Evolutionary conservation across 75 land plant genomes (phyloP).

Genomic region (Pinus taeda): DNA sequence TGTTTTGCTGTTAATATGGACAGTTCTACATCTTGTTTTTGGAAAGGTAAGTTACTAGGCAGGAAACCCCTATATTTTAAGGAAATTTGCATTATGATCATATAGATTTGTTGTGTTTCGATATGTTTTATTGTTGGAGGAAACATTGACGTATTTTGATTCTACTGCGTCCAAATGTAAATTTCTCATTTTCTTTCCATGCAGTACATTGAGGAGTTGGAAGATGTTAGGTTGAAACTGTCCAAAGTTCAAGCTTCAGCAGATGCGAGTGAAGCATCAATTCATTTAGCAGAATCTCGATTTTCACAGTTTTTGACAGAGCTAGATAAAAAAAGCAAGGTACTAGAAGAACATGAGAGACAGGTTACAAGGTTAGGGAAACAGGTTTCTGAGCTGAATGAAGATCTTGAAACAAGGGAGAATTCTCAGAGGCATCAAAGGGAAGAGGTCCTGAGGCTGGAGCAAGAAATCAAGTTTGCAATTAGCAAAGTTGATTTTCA

Average conservation of each 20-base stretch:
- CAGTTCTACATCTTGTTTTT: no score
- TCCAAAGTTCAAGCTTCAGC: conserved; percentile 48
- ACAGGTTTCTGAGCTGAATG: conserved; percentile 48
- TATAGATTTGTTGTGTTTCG: no score
- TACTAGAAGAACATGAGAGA: conserved; percentile 49
- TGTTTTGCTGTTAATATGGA: no score
- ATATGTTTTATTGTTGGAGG: no score
- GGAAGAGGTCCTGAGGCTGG: conserved; percentile 61
- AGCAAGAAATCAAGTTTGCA: conserved; percentile 55
- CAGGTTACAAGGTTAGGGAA: conserved; percentile 44
- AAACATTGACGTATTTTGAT: no score
- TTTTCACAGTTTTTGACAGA: conserved; percentile 49
- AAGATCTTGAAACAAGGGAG: conserved; percentile 55
- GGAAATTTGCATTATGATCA: no score
- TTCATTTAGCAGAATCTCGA: conserved; percentile 58
- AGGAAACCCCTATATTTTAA: no score
- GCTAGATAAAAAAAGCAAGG: conserved; percentile 46
- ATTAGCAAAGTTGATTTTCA: conserved; percentile 35
- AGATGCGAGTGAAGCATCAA: conserved; percentile 63
- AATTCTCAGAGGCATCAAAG: conserved; percentile 57
- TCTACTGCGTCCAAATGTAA: no score
- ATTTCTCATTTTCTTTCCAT: not conserved
- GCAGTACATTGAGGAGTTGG: conserved; percentile 62
- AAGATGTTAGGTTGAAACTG: conserved; percentile 52
- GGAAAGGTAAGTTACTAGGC: no score